Evolutionary conservation across 345 rosid genomes (phyloP), one percentile per base, ranked within the genome.

Genomic region (Citrus maxima): DNA sequence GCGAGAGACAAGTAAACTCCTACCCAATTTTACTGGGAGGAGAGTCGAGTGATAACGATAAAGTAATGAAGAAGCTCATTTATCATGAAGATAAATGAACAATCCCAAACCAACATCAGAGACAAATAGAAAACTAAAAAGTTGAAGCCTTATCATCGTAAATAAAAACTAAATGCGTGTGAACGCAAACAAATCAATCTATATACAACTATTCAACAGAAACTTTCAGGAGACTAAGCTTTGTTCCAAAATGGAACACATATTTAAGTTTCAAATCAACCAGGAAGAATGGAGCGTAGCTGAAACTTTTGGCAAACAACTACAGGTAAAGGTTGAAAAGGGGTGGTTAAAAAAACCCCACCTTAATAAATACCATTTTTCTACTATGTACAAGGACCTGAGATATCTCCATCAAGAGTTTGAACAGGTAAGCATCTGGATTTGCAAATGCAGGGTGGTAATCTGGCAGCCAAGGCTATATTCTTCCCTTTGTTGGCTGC

Each of bases 1-100:
- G 1, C 1, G 1, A 34, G 7, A 5, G 37, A 35, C 7, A 5
- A 35, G 7, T 35, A 5, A 0, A 35, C 0, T 0, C 37, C 1
- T 35, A 35, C 37, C 7, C 37, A 35, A 1, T 5, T 35, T 5
- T 35, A 5, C 1, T 35, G 7, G 7, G 1, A 5, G 37, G 7
- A 34, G 7, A 35, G 5, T 1, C 1, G 7, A 35, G 37, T 35
- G 0, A 35, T 5, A 0, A 1, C 7, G 7, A 35, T 35, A 1
- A 5, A 5, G 58, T 7, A 54, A 0, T 54, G 22, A 54, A 5
- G 51, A 46, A 46, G 51, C 16, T 13, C 5, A 12, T 1, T 4
- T 0, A 4, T 13, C 51, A 13, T 13, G 51, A 46, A 1, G 18
- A 12, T 1, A 13, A 46, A 46, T 12, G 51, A 46, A 46, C 5